Evolutionary conservation across 2,329 filamentous ascomycete species (phyloP), one percentile per base, ranked within the genome.

Genomic region (Paradendryphiella salina): DNA sequence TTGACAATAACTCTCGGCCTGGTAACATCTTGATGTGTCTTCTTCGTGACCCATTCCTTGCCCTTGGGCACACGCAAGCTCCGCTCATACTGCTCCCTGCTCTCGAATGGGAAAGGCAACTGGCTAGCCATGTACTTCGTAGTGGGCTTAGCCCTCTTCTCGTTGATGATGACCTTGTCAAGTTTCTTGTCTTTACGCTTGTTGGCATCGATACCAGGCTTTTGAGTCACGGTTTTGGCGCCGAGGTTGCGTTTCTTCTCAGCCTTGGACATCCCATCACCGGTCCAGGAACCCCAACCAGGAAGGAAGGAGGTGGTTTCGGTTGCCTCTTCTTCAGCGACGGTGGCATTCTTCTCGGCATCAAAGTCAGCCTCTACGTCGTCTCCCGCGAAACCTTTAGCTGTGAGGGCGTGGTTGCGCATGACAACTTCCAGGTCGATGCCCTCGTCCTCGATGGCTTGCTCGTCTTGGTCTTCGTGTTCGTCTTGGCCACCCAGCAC

Each of bases 11-110:
- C 83, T 64, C 90, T 85, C 51, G 94, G 94, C 82, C 93, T 96
- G 52, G 89, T 96, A 54, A 84, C 84, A 63, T 88, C 85, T 79
- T 97, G 92, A 81, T 94, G 94, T 11, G 88, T 90, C 77, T 90
- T 85, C 82, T 96, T 96, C n/a, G 93, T 97, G 62, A 86, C 85
- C 92, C 93, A 99, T 75, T 99, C 93, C 13, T 88, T 90, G 1
- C 94, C 94, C 54, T 97, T 84, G 1, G 94, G 94, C 60, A 96
- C 76, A 35, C 93, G 82, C 51, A 97, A 78, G 58, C 88, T 89
- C 42, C 93, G 80, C 79, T 99, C 94, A 75, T 97, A 97, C 78
- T 96, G 91, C 67, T 88, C 82, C 61, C 82, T 82, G 21, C 83
- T 90, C 79, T 96, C 93, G 73, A 91, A 97, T n/a, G 86, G 86